phyloP scores from a whole-genome alignment of 1,284 basidiomycete species.

The Coriolopsis trogii region DNA sequence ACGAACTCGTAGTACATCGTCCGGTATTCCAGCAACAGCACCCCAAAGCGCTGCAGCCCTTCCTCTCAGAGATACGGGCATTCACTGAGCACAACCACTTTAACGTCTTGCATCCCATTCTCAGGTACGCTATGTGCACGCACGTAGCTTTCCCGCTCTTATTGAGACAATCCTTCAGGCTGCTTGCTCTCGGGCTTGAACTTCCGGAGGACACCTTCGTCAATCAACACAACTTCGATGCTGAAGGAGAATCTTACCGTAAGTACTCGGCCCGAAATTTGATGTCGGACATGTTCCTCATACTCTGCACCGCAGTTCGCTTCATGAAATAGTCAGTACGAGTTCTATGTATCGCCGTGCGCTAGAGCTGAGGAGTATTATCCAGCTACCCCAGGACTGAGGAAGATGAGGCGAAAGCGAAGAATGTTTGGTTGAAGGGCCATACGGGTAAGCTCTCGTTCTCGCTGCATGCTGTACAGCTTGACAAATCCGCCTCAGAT shows the following conservation, averaged over 20 bases:
- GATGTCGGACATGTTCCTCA: too few species aligned
- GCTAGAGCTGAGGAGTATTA: not conserved
- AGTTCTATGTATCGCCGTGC: too few species aligned
- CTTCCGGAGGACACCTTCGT: constrained; percentile 38
- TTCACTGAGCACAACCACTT: constrained; percentile 35
- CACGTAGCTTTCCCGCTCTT: too few species aligned
- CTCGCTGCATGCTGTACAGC: too few species aligned
- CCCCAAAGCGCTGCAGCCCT: constrained; percentile 37
- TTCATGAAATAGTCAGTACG: constrained; percentile 42
- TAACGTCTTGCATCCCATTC: constrained; percentile 30
- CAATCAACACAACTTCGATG: constrained; percentile 40
- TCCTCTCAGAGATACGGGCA: constrained; percentile 44
- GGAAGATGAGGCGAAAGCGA: constrained; percentile 55
- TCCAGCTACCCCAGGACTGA: constrained; percentile 37
- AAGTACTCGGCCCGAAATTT: too few species aligned
- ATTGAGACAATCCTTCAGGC: constrained; percentile 10
- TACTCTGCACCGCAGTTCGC: too few species aligned
- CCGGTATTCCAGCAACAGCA: constrained; percentile 31
- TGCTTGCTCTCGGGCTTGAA: constrained; percentile 32
- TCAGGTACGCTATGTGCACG: constrained; percentile 28
- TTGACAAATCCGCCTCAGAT: too few species aligned
- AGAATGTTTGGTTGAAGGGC: constrained; percentile 63
- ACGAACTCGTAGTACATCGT: constrained; percentile 38
- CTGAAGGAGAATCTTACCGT: constrained; percentile 32
- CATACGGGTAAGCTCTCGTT: constrained; percentile 56